Percentiles rank a stretch among this genome's conserved stretches.
phyloP scores from a whole-genome alignment of 2,329 filamentous ascomycete genomes.

The Arthroderma uncinatum region DNA sequence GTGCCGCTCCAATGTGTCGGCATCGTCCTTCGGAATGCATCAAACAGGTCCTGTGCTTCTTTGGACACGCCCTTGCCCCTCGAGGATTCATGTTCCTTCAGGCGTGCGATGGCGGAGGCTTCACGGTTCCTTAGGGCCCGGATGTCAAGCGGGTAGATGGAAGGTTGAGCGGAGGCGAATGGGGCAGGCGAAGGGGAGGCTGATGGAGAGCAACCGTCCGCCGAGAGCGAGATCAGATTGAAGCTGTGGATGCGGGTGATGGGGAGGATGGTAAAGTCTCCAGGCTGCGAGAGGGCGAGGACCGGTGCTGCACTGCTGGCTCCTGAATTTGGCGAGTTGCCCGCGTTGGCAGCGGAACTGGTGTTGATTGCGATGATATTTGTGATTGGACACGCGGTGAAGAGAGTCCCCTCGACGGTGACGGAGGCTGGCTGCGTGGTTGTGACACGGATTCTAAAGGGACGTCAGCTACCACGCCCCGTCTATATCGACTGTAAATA shows the following conservation, averaged over 20 bases:
- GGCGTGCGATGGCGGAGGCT: slow-evolving; percentile 43
- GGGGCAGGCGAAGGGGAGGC: slow-evolving; percentile 26
- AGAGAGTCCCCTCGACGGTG: slow-evolving; percentile 50
- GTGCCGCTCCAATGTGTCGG: slow-evolving; percentile 49
- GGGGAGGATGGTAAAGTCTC: slow-evolving; percentile 51
- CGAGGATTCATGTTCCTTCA: slow-evolving; percentile 48
- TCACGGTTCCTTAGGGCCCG: slow-evolving; percentile 45
- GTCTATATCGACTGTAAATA: not conserved
- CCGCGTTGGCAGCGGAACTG: slow-evolving; percentile 42
- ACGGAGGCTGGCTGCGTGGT: slow-evolving; percentile 41
- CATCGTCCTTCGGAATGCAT: slow-evolving; percentile 50
- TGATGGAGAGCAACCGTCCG: slow-evolving; percentile 4
- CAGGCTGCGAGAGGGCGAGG: slow-evolving; percentile 33
- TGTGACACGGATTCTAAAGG: slow-evolving; percentile 46
- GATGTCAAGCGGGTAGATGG: slow-evolving; percentile 40
- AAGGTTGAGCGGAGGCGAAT: slow-evolving; percentile 39
- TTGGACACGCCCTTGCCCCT: slow-evolving; percentile 50
- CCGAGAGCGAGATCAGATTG: slow-evolving; percentile 36
- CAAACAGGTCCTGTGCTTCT: slow-evolving; percentile 54
- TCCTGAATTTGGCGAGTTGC: slow-evolving; percentile 28
- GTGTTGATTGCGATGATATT: slow-evolving; percentile 53
- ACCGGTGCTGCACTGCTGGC: slow-evolving; percentile 17
- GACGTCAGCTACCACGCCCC: not conserved
- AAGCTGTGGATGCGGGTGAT: slow-evolving; percentile 49
- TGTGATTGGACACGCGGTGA: slow-evolving; percentile 50